Base-by-base conservation (phyloP, 2,329 filamentous ascomycete genomes). In the Diplocarpon rosae region DNA sequence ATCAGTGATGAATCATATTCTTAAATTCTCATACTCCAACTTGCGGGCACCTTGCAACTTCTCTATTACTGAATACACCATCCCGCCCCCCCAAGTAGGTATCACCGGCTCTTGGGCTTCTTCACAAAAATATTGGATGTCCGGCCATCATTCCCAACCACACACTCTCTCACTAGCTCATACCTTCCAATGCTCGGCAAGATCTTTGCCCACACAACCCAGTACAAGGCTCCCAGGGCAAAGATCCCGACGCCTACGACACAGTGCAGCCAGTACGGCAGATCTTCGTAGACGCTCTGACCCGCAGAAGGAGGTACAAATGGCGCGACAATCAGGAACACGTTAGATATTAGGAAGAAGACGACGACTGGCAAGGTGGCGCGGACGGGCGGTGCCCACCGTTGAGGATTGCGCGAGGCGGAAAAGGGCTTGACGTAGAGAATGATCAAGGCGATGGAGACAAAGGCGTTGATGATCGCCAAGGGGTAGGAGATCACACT, bases 401-500 rank as follows among this genome's bases (percentile, higher is more conserved):
- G 32, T 61, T 67, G 70, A 39, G 66, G 68, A 61, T 69, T 66
- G 43, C 66, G 68, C 63, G 71, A 65, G 58, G 65, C 69, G 6
- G 63, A 59, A 29, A 62, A 60, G 43, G 66, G 69, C 62, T 69
- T 66, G 50, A 68, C 60, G 59, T 73, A 76, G 24, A 79, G 67
- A 46, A 72, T 68, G 17, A 76, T 61, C 29, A 79, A 65, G 33
- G 68, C 75, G 3, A 61, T 68, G 10, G 71, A 66, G 39, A 77
- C 72, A 47, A 75, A 72, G 46, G 69, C 62, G 61, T 76, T 76
- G 59, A 76, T 66, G 35, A 77, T 67, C 40, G 77, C 72, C 11
- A 80, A 67, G 0, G 78, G 78, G 54, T 82, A 82, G 0, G 75
- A 76, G 56, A 81, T 81, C 42, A 81, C 69, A 61, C 69, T 75